Percentiles rank a stretch among this genome's conserved stretches.
phyloP scores from a whole-genome alignment of 2,329 filamentous ascomycete genomes.

The Monosporascus sp. region DNA sequence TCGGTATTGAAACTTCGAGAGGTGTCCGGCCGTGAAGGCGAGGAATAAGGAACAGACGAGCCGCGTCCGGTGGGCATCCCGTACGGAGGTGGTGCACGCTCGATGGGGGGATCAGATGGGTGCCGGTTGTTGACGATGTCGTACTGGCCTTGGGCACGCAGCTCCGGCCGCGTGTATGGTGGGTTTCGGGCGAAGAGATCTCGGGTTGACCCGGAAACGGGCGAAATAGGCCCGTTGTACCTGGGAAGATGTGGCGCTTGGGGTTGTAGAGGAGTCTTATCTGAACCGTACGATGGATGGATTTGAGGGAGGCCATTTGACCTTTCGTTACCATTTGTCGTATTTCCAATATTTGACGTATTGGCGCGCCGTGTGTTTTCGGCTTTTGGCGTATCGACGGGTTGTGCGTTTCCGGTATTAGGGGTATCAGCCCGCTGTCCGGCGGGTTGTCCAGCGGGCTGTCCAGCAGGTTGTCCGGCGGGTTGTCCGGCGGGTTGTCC shows the following conservation, averaged over 20 bases:
- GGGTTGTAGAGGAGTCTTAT: neutral
- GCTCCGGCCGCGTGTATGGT: constrained; percentile 9
- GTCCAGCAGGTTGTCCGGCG: no score
- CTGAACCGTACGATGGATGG: neutral
- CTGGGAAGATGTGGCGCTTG: constrained; percentile 9
- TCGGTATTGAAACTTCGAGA: constrained; percentile 31
- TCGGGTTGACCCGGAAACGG: neutral
- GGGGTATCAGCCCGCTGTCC: no score
- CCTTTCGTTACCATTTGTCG: neutral
- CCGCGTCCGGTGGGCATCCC: constrained; percentile 19
- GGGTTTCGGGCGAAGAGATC: neutral
- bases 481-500: no score
- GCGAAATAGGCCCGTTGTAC: constrained; percentile 3
- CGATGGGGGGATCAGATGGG: constrained; percentile 13
- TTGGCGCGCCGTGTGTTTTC: no score
- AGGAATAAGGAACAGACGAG: constrained; percentile 9
- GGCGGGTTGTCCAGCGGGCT: no score
- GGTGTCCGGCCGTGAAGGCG: constrained; percentile 17
- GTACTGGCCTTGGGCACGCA: constrained; percentile 9
- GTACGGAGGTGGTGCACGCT: constrained; percentile 16
- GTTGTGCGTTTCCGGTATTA: neutral
- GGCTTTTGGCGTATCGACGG: neutral
- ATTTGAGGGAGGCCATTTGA: neutral
- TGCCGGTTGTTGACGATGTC: constrained; percentile 9
- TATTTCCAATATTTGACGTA: neutral